Evolutionary conservation across 768 basidiomycete genomes (phyloP).

Genomic region (Astraeus odoratus): DNA sequence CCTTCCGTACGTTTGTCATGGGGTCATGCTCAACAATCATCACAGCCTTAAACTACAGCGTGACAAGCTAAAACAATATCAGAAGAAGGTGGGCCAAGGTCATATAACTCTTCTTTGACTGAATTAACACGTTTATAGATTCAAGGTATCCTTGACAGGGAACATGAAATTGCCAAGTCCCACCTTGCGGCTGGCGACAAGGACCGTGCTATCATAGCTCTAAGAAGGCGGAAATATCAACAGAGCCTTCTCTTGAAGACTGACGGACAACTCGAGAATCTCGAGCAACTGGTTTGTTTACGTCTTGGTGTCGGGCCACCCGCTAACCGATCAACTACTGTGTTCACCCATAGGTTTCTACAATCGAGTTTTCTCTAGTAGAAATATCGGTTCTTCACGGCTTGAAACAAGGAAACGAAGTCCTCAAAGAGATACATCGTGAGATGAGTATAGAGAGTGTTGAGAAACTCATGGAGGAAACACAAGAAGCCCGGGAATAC

Average conservation of each 20-base stretch:
- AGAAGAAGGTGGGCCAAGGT: constrained; percentile 64
- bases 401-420: constrained; percentile 87
- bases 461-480: constrained; percentile 92
- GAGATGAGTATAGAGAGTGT: constrained; percentile 90
- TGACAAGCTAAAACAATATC: constrained; percentile 93
- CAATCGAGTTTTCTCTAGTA: constrained; percentile 93
- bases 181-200: constrained; percentile 79
- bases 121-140: constrained; percentile 46
- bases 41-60: constrained; percentile 89
- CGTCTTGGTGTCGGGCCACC: background rate
- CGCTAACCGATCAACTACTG: background rate
- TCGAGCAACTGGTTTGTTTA: constrained; percentile 76
- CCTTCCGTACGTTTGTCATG: constrained; percentile 7
- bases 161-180: constrained; percentile 82
- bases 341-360: constrained; percentile 61
- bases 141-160: constrained; percentile 77
- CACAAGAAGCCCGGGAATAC: constrained; percentile 87
- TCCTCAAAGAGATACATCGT: constrained; percentile 88
- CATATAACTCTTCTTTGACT: background rate
- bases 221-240: constrained; percentile 91
- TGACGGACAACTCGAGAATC: constrained; percentile 78
- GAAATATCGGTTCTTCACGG: constrained; percentile 92
- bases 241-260: constrained; percentile 83
- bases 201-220: constrained; percentile 79
- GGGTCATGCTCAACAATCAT: constrained; percentile 14